Conservation (phyloP, 179 eudicot genomes). For the Beta lomatogona region DNA sequence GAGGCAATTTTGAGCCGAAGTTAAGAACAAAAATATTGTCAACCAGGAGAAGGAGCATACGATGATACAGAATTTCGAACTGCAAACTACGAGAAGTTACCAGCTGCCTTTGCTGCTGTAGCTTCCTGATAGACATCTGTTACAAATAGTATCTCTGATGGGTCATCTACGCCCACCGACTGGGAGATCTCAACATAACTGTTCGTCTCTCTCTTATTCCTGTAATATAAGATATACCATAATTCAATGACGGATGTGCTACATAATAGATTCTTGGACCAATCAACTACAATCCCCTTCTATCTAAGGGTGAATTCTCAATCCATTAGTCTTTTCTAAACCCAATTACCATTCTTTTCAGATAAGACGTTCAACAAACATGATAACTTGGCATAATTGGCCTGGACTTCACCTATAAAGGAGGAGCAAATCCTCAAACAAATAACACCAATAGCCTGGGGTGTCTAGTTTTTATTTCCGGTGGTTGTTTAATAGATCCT, state of each 20-base stretch:
- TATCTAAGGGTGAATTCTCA: not conserved
- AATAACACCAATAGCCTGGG: too few relatives aligned
- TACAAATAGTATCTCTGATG: slow-evolving; percentile 72
- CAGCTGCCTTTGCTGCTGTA: slow-evolving; percentile 89
- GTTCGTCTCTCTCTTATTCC: slow-evolving; percentile 80
- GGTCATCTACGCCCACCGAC: slow-evolving; percentile 79
- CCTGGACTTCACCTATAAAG: too few relatives aligned
- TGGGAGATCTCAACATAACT: slow-evolving; percentile 75
- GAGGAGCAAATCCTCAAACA: too few relatives aligned
- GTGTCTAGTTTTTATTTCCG: too few relatives aligned
- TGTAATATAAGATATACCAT: slow-evolving; percentile 24
- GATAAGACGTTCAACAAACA: not conserved
- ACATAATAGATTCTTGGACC: not conserved
- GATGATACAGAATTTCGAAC: not conserved
- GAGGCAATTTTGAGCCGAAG: slow-evolving; percentile 26
- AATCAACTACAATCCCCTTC: not conserved
- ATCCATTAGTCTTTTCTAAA: not conserved
- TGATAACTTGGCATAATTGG: too few relatives aligned
- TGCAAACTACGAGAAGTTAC: slow-evolving; percentile 37
- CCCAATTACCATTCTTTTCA: not conserved
- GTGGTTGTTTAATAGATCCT: too few relatives aligned
- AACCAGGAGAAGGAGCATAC: not conserved
- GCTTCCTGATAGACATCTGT: slow-evolving; percentile 95
- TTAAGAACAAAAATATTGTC: not conserved
- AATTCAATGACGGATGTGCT: not conserved